These are phyloP conservation scores for Rubia peregrina DNA, from an alignment of 305 asterid species.

Conservation along the genomic window DNA sequence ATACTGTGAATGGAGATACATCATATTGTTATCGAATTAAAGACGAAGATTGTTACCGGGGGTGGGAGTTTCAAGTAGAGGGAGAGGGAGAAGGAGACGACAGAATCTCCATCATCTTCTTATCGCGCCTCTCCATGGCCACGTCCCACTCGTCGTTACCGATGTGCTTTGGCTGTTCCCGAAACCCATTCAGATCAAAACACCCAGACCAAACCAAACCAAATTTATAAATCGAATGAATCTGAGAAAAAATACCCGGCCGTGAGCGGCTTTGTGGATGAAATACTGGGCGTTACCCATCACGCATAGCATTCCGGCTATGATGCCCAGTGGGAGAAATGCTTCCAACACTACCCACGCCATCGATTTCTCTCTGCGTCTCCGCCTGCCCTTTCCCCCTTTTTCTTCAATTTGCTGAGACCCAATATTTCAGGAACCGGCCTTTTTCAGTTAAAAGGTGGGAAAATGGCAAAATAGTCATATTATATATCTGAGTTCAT, in stretches of 20 bases:
- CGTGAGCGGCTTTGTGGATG: slow-evolving; percentile 90
- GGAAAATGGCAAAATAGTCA: not conserved
- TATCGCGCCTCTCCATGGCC: slow-evolving; percentile 91
- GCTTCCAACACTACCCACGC: slow-evolving; percentile 67
- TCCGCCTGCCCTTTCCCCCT: not conserved
- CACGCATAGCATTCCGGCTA: slow-evolving; percentile 88
- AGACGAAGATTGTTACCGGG: slow-evolving; percentile 2
- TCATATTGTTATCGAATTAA: too few species aligned
- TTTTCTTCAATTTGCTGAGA: not conserved
- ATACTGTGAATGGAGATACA: too few species aligned
- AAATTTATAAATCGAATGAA: not conserved
- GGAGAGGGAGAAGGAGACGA: slow-evolving; percentile 33
- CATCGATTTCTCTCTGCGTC: slow-evolving; percentile 24
- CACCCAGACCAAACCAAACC: not conserved
- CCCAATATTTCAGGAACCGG: too few species aligned
- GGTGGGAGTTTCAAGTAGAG: slow-evolving; percentile 13
- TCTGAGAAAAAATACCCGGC: slow-evolving; percentile 45
- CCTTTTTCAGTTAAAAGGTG: not conserved
- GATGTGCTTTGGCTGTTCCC: slow-evolving; percentile 76
- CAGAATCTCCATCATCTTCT: slow-evolving; percentile 73
- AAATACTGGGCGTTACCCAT: slow-evolving; percentile 83
- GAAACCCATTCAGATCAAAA: not conserved
- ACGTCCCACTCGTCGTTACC: slow-evolving; percentile 91
- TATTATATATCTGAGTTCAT: too few species aligned
- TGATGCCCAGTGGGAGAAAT: slow-evolving; percentile 75